Evolutionary conservation across 148 eudicot genomes (phyloP).

Genomic region (Vaccinium myrtillus): DNA sequence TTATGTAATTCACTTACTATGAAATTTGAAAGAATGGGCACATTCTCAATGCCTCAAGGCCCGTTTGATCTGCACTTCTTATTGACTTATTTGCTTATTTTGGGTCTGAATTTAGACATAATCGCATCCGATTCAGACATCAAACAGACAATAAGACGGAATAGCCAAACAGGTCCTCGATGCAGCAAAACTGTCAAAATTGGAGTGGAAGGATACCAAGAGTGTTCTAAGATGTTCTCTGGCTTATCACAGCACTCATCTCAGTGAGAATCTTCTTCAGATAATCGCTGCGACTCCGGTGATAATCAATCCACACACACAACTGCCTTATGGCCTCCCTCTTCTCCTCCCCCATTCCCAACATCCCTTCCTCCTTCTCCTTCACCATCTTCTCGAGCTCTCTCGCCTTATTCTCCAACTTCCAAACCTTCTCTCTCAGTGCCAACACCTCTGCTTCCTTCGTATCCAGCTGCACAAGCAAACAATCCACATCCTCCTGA

Average conservation of each 20-base stretch:
- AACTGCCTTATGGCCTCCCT: slow-evolving; percentile 85
- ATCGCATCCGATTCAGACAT: background rate
- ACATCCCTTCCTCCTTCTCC: slow-evolving; percentile 59
- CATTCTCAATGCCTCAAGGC: background rate
- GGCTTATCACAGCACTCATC: slow-evolving; percentile 17
- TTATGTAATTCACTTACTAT: background rate
- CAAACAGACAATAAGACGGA: background rate
- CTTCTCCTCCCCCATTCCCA: slow-evolving; percentile 58
- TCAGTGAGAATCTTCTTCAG: slow-evolving; percentile 40
- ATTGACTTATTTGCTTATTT: background rate
- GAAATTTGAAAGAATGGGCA: background rate
- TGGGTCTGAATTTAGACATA: background rate
- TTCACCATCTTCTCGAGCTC: slow-evolving; percentile 43
- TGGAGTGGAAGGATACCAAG: background rate
- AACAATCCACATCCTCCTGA: slow-evolving; percentile 33
- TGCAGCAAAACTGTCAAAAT: background rate
- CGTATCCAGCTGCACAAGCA: slow-evolving; percentile 32
- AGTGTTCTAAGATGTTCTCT: slow-evolving; percentile 17
- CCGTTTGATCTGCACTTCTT: background rate
- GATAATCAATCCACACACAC: slow-evolving; percentile 77
- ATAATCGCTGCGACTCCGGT: slow-evolving; percentile 54
- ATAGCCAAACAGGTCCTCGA: background rate
- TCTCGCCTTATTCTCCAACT: slow-evolving; percentile 45
- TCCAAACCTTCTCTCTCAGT: slow-evolving; percentile 43
- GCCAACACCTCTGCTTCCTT: slow-evolving; percentile 51